These are phyloP conservation scores for Boletellus ananiceps DNA, from an alignment of 768 basidiomycete species.

Conservation along the genomic window DNA sequence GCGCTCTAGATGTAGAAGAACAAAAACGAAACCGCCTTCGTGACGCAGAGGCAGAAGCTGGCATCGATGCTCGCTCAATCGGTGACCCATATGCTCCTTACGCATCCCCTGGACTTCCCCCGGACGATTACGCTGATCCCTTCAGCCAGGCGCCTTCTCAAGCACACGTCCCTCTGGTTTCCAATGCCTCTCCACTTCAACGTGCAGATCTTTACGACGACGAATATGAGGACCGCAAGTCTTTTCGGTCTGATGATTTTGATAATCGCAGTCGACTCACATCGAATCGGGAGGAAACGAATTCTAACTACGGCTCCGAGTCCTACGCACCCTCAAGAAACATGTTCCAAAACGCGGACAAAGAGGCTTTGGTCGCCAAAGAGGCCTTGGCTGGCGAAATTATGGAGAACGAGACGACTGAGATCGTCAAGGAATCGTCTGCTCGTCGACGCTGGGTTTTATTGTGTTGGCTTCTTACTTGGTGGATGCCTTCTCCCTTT, in stretches of 20 bases:
- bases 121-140: conserved; percentile 47
- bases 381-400: conserved; percentile 82
- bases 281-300: conserved; percentile 70
- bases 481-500: conserved; percentile 77
- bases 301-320: conserved; percentile 84
- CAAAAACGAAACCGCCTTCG: conserved; percentile 75
- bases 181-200: conserved; percentile 78
- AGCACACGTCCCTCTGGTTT: conserved; percentile 78
- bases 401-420: conserved; percentile 82
- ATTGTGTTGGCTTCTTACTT: conserved; percentile 86
- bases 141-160: conserved; percentile 51
- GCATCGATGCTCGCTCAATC: conserved; percentile 51
- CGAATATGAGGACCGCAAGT: conserved; percentile 72
- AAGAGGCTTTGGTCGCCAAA: conserved; percentile 69
- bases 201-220: conserved; percentile 73
- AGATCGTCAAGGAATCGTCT: conserved; percentile 78
- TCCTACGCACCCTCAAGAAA: conserved; percentile 92
- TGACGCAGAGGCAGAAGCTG: conserved; percentile 70
- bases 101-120: conserved; percentile 42
- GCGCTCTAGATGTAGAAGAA: conserved; percentile 81
- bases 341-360: conserved; percentile 88
- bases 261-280: conserved; percentile 77
- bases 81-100: conserved; percentile 81
- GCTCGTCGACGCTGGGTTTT: conserved; percentile 84
- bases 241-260: conserved; percentile 70